A percentile compares a stretch with the other conserved stretches of the same genome.
Conservation (phyloP, 192 early-diverging fungal species). For the Funneliformis geosporum region DNA sequence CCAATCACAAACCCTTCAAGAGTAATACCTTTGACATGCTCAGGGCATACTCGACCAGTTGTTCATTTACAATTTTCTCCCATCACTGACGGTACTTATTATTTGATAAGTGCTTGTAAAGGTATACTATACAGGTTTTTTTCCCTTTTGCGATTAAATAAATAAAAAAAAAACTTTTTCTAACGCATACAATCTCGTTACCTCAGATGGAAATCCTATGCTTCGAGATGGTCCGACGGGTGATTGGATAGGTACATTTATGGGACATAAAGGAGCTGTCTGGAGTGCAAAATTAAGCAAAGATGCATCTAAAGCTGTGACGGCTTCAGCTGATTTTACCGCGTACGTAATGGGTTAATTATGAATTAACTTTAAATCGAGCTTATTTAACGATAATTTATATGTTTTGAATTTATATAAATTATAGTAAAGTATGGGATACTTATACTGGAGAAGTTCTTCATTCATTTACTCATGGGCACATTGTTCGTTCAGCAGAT, state of each 20-base stretch:
- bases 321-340: constrained; percentile 92
- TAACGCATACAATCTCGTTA: not conserved
- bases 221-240: constrained; percentile 84
- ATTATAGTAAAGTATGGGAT: constrained; percentile 78
- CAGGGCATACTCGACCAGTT: constrained; percentile 88
- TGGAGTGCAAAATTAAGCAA: constrained; percentile 81
- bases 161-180: not conserved
- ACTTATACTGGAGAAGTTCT: constrained; percentile 74
- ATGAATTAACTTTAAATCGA: not conserved
- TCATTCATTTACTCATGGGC: constrained; percentile 70
- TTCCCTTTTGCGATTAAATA: not conserved
- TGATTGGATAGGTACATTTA: constrained; percentile 91
- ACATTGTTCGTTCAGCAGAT: constrained; percentile 86
- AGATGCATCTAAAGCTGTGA: constrained; percentile 80
- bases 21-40: constrained; percentile 81
- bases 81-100: constrained; percentile 72
- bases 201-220: constrained; percentile 80
- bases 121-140: constrained; percentile 41
- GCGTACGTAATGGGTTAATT: constrained; percentile 51
- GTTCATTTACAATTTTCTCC: constrained; percentile 84
- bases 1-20: constrained; percentile 45
- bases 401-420: constrained; percentile 13
- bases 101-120: constrained; percentile 90
- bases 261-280: constrained; percentile 91
- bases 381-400: not conserved